These are phyloP conservation scores for Vigna nakashimae DNA, from an alignment of 306 rosid genomes.

Conservation along the genomic window DNA sequence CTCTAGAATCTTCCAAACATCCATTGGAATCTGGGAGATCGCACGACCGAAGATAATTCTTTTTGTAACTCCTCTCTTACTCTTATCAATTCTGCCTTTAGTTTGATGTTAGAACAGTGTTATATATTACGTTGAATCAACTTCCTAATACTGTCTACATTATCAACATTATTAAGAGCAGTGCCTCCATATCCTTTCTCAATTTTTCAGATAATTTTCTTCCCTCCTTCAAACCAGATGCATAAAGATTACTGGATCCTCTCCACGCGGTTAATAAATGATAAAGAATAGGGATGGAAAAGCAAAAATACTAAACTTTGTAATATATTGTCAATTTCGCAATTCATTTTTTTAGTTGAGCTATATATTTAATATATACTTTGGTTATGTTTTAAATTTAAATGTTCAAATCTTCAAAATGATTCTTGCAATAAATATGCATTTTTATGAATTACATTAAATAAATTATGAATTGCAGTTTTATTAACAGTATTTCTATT, in stretches of 20 bases:
- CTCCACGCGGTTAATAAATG: not conserved
- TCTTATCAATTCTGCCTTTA: not conserved
- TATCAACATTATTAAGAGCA: conserved; percentile 1
- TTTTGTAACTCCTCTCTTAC: conserved; percentile 8
- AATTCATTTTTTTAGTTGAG: not conserved
- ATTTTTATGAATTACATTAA: too few species aligned
- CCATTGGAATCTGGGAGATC: conserved; percentile 60
- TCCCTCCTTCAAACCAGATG: not conserved
- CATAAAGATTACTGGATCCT: not conserved
- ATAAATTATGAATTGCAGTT: too few species aligned
- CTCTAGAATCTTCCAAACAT: conserved; percentile 57
- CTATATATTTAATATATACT: too few species aligned
- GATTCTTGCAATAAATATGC: not conserved
- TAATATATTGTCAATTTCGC: too few species aligned
- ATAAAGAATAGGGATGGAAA: not conserved
- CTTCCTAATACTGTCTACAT: conserved; percentile 23
- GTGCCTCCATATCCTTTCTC: not conserved
- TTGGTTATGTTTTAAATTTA: not conserved
- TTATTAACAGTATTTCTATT: too few species aligned
- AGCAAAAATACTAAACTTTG: not conserved
- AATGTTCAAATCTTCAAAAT: not conserved
- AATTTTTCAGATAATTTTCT: not conserved
- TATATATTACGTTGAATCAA: conserved; percentile 21
- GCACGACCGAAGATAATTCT: conserved; percentile 57
- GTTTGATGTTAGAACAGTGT: conserved; percentile 29